A percentile compares a stretch with the other conserved stretches of the same genome.
These are phyloP conservation scores for Penicillium sp. DNA, from an alignment of 2,329 filamentous ascomycete species.

Conservation along the genomic window DNA sequence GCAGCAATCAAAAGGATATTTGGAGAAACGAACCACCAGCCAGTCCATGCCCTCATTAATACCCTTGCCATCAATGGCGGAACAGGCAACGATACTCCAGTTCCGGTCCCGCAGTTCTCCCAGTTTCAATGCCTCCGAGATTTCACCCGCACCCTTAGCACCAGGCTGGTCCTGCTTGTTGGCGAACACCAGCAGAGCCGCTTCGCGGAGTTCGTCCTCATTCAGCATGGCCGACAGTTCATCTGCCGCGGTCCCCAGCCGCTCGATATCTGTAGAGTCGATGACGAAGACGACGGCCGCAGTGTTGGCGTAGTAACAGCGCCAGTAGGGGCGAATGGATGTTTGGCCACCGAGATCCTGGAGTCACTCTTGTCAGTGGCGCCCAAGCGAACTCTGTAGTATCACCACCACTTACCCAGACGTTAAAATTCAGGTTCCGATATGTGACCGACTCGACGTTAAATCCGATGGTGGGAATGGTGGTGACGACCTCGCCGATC, in stretches of 20 bases:
- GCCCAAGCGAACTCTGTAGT: not conserved
- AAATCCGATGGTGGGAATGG: constrained; percentile 98
- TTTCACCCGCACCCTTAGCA: constrained; percentile 93
- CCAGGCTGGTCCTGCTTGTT: constrained; percentile 99
- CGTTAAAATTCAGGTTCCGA: constrained; percentile 97
- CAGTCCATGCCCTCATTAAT: constrained; percentile 99
- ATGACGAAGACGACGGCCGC: constrained; percentile 98
- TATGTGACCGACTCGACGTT: constrained; percentile 99
- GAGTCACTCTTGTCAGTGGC: constrained; percentile 5
- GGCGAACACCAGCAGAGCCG: constrained; percentile 88
- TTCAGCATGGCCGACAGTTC: constrained; percentile 94
- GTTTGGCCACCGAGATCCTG: constrained; percentile 95
- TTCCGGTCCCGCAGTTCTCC: constrained; percentile 93
- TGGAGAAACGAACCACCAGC: constrained; percentile 69
- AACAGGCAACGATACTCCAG: constrained; percentile 99
- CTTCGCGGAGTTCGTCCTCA: constrained; percentile 93
- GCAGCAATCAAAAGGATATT: not conserved
- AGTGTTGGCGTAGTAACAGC: constrained; percentile 98
- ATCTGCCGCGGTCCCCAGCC: constrained; percentile 85
- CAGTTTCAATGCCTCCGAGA: constrained; percentile 86
- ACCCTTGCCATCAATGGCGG: constrained; percentile 90
- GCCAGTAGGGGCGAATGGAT: constrained; percentile 98
- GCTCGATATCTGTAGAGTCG: constrained; percentile 95
- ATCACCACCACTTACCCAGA: constrained; percentile 69
- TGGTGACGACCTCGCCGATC: constrained; percentile 98